Evolutionary conservation across 768 basidiomycete genomes (phyloP), one percentile per base, ranked within the genome.

Genomic region (Tricholoma sp.): DNA sequence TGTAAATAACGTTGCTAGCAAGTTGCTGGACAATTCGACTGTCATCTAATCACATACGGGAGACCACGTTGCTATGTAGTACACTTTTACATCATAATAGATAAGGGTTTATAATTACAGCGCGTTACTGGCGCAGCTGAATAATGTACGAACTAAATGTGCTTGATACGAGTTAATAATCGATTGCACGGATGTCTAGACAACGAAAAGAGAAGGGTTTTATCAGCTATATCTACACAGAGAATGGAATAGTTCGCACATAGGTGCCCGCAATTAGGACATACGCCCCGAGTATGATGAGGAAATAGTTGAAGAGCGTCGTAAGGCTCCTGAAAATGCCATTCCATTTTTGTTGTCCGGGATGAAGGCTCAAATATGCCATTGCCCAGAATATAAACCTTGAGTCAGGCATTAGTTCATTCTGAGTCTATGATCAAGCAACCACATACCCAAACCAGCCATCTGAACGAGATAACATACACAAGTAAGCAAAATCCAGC

Each of bases 361-460:
- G 74, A 57, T 74, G 64, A n/a, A 77, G 61, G 10, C 69, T 62
- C 1, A 77, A 59, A 62, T 76, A 77, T 11, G 74, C 73, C 72
- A 76, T 73, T 8, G 70, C 74, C 75, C 76, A 77, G 66, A 75
- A 76, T 18, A 76, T 75, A 60, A 74, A 77, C 6, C 52, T 52
- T 8, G 9, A 52, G 12, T 8, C 7, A 41, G 4, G 20, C 7
- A 9, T 41, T n/a, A 41, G 37, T 41, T 39, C 18, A 36, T 52
- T 17, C 15, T 13, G 5, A 41, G 6, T 28, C 34, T 28, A 37
- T 15, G 7, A 41, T 15, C 33, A 37, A 12, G 10, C 11, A 7
- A 11, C n/a, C 5, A 28, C 31, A 39, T 41, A 52, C 55, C 76
- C 72, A 56, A 71, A 74, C 70, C 69, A 73, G 8, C 69, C 64